Evolutionary conservation across 495 filamentous ascomycete species (phyloP), one percentile per base, ranked within the genome.

Genomic region (Lasiosphaeria hispida): DNA sequence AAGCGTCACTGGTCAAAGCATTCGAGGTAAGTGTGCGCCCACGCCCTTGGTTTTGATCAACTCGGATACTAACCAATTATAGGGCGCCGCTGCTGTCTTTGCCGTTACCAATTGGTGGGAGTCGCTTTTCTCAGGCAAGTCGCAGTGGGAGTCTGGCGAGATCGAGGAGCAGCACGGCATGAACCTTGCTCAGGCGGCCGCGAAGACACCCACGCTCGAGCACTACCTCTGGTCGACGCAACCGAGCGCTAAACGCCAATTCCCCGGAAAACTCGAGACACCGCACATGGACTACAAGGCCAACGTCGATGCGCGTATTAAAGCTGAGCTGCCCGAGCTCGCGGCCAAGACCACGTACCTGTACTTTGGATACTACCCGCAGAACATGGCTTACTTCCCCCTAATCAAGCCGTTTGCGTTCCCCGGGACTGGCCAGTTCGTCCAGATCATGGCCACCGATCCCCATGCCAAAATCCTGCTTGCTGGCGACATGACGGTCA

Each of bases 161-260:
- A 58, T 62, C 47, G 60, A 62, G 37, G 49, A 53, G 19, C 34
- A 30, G 37, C 60, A 62, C 33, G 75, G 71, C 17, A 71, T 67
- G 39, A 78, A 74, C 52, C 63, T 80, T 23, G 77, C 74, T 30
- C 62, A 53, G 6, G 78, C 76, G 7, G 79, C 77, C 10, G 48
- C 68, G 11, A 53, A 61, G 19, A 78, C 70, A 0, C 36, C 62
- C 3, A 69, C 69, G 4, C 62, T 80, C 10, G 65, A 79, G 59
- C 77, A 78, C 54, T 79, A 71, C 51, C 68, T 80, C 55, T 79
- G 75, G 77, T 72, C 69, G 42, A 78, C 76, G 3, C 63, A 78
- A 1, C 74, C 77, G 0, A 67, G 69, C 53, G 60, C 57, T 15
- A 60, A 41, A 41, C 51, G 60, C 35, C 55, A 66, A 15, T 60